A percentile compares a stretch with the other conserved stretches of the same genome.
Conservation (phyloP, 2,329 filamentous ascomycete species). For the Paraphoma chrysanthemicola region DNA sequence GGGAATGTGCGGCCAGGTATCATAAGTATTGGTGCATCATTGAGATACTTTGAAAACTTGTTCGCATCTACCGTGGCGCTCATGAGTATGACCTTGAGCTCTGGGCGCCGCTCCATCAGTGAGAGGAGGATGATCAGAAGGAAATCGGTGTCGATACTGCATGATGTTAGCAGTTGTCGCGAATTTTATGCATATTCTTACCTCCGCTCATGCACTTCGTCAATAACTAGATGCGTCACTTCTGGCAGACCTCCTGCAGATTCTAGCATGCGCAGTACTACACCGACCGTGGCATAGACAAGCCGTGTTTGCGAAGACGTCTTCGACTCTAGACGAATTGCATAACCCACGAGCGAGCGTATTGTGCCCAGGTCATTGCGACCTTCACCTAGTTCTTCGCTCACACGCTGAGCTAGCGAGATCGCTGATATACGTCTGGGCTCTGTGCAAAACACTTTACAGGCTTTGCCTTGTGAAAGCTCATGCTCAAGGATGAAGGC, state of each 20-base stretch:
- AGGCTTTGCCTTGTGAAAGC: slow-evolving; percentile 77
- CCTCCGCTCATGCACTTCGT: slow-evolving; percentile 92
- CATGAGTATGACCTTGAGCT: slow-evolving; percentile 95
- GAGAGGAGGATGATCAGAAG: slow-evolving; percentile 89
- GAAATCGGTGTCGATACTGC: slow-evolving; percentile 91
- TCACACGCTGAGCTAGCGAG: slow-evolving; percentile 89
- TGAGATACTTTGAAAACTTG: slow-evolving; percentile 87
- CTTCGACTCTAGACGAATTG: slow-evolving; percentile 90
- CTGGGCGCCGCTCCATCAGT: slow-evolving; percentile 75
- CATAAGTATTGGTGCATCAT: slow-evolving; percentile 82
- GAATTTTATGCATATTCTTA: slow-evolving; percentile 11
- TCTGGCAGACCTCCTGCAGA: slow-evolving; percentile 84
- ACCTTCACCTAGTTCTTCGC: slow-evolving; percentile 89
- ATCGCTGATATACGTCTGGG: slow-evolving; percentile 95
- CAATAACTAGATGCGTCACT: slow-evolving; percentile 92
- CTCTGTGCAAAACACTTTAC: slow-evolving; percentile 95
- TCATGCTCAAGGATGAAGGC: slow-evolving; percentile 92
- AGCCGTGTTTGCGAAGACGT: slow-evolving; percentile 81
- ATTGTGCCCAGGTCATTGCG: slow-evolving; percentile 81
- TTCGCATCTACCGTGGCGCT: slow-evolving; percentile 95
- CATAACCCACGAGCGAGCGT: slow-evolving; percentile 89
- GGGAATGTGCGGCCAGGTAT: slow-evolving; percentile 95
- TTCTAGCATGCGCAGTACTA: slow-evolving; percentile 98
- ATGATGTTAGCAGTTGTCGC: slow-evolving; percentile 13
- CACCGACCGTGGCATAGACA: slow-evolving; percentile 86